A percentile compares a stretch with the other conserved stretches of the same genome.
phyloP scores from a whole-genome alignment of 1,284 basidiomycete species.

The Heterobasidion parviporum region DNA sequence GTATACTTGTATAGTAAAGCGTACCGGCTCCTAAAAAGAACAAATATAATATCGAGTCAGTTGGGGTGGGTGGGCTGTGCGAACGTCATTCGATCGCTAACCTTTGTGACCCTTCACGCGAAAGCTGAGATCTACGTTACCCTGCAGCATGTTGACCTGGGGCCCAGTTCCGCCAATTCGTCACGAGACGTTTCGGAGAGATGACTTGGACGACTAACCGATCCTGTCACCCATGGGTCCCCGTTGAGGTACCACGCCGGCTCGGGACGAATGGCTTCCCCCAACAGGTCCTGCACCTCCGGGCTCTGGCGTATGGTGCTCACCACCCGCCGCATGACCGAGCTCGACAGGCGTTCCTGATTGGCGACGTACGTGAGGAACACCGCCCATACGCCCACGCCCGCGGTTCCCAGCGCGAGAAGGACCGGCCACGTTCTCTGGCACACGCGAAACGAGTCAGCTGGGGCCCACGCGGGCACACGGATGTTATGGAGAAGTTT shows the following conservation, averaged over 20 bases:
- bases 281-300: slow-evolving; percentile 44
- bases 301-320: slow-evolving; percentile 45
- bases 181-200: neutral
- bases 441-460: neutral
- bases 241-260: slow-evolving; percentile 74
- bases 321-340: slow-evolving; percentile 60
- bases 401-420: slow-evolving; percentile 41
- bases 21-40: slow-evolving; percentile 50
- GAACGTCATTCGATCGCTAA: slow-evolving; percentile 15
- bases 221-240: slow-evolving; percentile 61
- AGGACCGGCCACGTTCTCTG: slow-evolving; percentile 54
- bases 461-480: neutral
- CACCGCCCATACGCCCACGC: slow-evolving; percentile 53
- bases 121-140: slow-evolving; percentile 71
- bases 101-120: slow-evolving; percentile 65
- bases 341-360: slow-evolving; percentile 71
- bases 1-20: slow-evolving; percentile 73
- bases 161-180: neutral
- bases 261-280: slow-evolving; percentile 62
- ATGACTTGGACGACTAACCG: slow-evolving; percentile 32
- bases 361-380: slow-evolving; percentile 68
- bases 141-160: slow-evolving; percentile 66
- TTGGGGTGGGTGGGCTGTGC: neutral
- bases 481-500: neutral
- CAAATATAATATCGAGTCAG: neutral